Evolutionary conservation across 1,284 basidiomycete species (phyloP).

Genomic region (Trichosporon inkin): DNA sequence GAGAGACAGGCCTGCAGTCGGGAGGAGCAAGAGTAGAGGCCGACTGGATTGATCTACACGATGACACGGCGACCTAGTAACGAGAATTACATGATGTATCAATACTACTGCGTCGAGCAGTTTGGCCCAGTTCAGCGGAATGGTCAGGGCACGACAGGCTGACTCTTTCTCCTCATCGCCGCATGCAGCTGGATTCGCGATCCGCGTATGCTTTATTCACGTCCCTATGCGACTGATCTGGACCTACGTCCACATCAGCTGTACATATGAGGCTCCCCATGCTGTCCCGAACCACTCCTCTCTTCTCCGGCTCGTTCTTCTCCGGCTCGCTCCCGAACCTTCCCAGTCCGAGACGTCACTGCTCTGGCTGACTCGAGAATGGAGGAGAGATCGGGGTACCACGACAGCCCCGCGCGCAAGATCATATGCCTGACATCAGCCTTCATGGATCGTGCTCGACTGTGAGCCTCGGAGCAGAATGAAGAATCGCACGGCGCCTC

Average conservation of each 20-base stretch:
- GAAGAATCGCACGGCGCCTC: background rate
- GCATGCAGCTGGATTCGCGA: too few species aligned
- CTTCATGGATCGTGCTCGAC: background rate
- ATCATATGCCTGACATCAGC: background rate
- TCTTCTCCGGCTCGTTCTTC: too few species aligned
- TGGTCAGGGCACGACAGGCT: too few species aligned
- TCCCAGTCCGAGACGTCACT: background rate
- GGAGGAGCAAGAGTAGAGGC: slow-evolving; percentile 4
- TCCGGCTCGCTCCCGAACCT: background rate
- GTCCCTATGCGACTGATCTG: too few species aligned
- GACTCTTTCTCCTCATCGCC: too few species aligned
- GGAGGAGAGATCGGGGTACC: background rate
- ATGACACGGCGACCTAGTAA: background rate
- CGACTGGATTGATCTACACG: background rate
- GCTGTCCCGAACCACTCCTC: too few species aligned
- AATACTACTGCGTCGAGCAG: background rate
- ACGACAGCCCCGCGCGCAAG: background rate
- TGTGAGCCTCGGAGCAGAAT: background rate
- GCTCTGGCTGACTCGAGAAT: background rate
- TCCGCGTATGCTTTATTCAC: too few species aligned
- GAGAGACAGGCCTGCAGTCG: background rate
- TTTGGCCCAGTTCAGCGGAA: background rate
- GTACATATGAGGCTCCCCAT: too few species aligned
- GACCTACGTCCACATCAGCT: too few species aligned
- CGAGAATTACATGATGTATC: slow-evolving; percentile 2